These are phyloP conservation scores for Heliamphora exappendiculata DNA, from an alignment of 148 eudicot species.

Conservation along the genomic window DNA sequence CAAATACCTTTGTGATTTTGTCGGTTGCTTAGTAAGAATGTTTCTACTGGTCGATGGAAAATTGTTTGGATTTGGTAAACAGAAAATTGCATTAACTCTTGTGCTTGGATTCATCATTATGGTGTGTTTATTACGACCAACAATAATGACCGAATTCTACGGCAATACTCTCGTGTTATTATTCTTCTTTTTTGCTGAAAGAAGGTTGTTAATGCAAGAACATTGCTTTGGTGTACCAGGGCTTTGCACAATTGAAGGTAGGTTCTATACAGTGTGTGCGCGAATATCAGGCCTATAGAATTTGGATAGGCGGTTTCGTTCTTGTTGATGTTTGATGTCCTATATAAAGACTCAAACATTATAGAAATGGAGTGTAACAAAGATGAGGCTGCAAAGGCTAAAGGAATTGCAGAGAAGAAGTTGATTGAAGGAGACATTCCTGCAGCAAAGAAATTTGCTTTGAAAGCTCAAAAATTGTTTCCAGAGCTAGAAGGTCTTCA, in stretches of 20 bases:
- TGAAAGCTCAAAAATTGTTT: slow-evolving; percentile 17
- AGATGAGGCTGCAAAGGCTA: not conserved
- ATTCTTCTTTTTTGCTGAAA: not conserved
- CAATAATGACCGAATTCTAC: not conserved
- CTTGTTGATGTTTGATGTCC: not conserved
- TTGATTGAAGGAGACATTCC: not conserved
- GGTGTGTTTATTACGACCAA: not conserved
- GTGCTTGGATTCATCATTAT: not conserved
- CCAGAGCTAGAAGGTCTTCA: slow-evolving; percentile 50
- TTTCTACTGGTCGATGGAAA: not conserved
- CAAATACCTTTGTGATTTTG: not conserved
- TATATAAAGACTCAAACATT: no score
- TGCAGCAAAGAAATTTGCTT: not conserved
- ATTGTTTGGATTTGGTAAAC: not conserved
- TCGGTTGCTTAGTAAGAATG: not conserved
- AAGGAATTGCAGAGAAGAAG: not conserved
- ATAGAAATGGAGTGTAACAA: not conserved
- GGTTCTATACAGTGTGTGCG: no score
- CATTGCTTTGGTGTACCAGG: not conserved
- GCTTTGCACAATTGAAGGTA: no score
- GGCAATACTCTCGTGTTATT: not conserved
- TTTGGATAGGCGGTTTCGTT: not conserved
- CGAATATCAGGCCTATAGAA: no score
- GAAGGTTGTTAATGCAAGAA: not conserved
- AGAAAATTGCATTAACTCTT: not conserved